These are phyloP conservation scores for Nematodospora anomalae DNA, from an alignment of 1,139 yeast genomes.

Conservation along the genomic window DNA sequence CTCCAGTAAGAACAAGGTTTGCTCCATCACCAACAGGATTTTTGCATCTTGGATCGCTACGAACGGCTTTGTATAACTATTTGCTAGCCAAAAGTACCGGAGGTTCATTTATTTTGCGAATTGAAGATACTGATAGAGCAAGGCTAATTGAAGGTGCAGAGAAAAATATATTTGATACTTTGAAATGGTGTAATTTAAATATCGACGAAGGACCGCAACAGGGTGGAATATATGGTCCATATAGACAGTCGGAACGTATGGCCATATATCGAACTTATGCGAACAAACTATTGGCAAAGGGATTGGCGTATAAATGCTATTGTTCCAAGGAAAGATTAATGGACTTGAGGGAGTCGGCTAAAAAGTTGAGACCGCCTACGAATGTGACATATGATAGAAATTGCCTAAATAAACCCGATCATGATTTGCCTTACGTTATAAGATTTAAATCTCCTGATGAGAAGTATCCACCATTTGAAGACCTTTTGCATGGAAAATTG, in stretches of 20 bases:
- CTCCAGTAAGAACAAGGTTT: slow-evolving; percentile 84
- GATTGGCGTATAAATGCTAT: slow-evolving; percentile 81
- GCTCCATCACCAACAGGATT: slow-evolving; percentile 99
- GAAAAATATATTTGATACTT: slow-evolving; percentile 68
- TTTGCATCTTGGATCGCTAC: slow-evolving; percentile 84
- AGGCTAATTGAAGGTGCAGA: slow-evolving; percentile 83
- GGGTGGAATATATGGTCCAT: slow-evolving; percentile 75
- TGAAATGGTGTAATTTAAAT: slow-evolving; percentile 72
- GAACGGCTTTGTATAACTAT: slow-evolving; percentile 92
- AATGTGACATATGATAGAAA: slow-evolving; percentile 89
- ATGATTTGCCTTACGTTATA: slow-evolving; percentile 43
- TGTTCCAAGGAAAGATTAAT: slow-evolving; percentile 82
- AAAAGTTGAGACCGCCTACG: slow-evolving; percentile 77
- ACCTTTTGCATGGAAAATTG: slow-evolving; percentile 73
- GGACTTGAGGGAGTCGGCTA: slow-evolving; percentile 68
- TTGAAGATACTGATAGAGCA: slow-evolving; percentile 90
- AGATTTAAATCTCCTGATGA: slow-evolving; percentile 68
- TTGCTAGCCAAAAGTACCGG: slow-evolving; percentile 75
- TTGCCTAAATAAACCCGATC: slow-evolving; percentile 46
- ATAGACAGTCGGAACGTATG: slow-evolving; percentile 78
- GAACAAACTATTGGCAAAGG: slow-evolving; percentile 54
- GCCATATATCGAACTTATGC: slow-evolving; percentile 63
- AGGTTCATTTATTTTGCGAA: slow-evolving; percentile 76
- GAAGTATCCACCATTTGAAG: slow-evolving; percentile 62
- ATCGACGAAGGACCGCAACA: slow-evolving; percentile 80